phyloP scores from a whole-genome alignment of 257 asterid genomes.

The Catharanthus roseus region DNA sequence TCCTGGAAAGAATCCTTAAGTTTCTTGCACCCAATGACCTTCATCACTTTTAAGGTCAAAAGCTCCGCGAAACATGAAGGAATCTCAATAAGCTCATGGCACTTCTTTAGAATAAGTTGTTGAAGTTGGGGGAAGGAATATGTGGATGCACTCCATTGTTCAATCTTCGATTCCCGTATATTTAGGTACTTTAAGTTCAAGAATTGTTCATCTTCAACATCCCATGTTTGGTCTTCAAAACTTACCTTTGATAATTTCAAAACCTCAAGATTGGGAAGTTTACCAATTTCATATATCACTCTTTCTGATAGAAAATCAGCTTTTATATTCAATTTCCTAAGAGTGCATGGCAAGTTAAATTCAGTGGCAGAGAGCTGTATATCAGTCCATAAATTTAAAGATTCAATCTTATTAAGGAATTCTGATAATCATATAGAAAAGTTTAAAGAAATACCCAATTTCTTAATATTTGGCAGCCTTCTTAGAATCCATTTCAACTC shows the following conservation, averaged over 20 bases:
- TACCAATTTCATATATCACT: conserved; percentile 1
- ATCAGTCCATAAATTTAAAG: not conserved
- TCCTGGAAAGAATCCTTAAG: too few relatives aligned
- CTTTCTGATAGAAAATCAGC: not conserved
- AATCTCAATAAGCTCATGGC: not conserved
- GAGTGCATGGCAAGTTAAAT: not conserved
- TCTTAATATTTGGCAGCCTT: conserved; percentile 5
- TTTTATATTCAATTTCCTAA: not conserved
- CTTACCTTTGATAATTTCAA: not conserved
- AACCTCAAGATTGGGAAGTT: conserved; percentile 12
- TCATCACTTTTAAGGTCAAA: not conserved
- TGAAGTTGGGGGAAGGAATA: conserved; percentile 12
- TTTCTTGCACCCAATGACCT: too few relatives aligned
- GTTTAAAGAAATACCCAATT: not conserved
- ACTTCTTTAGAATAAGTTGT: not conserved
- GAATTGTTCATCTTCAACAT: conserved; percentile 15
- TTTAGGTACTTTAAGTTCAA: conserved; percentile 5
- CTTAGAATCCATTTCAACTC: not conserved
- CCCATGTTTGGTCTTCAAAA: conserved; percentile 7
- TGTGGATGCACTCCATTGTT: conserved; percentile 3
- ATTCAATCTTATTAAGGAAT: not conserved
- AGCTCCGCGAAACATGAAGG: conserved; percentile 1
- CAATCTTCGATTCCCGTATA: not conserved
- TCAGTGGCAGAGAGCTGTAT: not conserved
- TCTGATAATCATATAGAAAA: not conserved